These are phyloP conservation scores for Penicillium macrosclerotiorum DNA, from an alignment of 495 filamentous ascomycete genomes.

Conservation along the genomic window DNA sequence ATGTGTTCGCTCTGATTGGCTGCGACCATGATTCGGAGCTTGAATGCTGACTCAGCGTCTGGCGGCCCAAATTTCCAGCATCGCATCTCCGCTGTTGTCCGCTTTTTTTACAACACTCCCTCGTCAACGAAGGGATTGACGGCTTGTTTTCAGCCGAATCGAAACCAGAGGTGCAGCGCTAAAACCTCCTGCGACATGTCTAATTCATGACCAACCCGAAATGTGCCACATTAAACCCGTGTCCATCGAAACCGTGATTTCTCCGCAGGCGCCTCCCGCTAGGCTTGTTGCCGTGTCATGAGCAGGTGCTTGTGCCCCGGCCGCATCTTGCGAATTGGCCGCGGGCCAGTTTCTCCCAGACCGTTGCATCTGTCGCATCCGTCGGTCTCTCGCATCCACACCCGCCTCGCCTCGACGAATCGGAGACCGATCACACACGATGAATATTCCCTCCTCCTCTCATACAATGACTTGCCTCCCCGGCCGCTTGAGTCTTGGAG, in stretches of 20 bases:
- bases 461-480: conserved; percentile 14
- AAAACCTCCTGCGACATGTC: conserved; percentile 15
- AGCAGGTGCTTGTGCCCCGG: conserved; percentile 40
- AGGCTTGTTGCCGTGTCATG: conserved; percentile 43
- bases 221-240: conserved; percentile 36
- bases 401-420: conserved; percentile 1
- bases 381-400: conserved; percentile 6
- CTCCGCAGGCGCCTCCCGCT: conserved; percentile 28
- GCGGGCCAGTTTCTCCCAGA: conserved; percentile 18
- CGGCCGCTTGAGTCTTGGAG: conserved; percentile 13
- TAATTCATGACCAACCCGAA: conserved; percentile 28
- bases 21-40: not conserved
- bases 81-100: conserved; percentile 2
- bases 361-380: conserved; percentile 8
- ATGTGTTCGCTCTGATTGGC: conserved; percentile 17
- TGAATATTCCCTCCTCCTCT: conserved; percentile 9
- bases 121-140: not conserved
- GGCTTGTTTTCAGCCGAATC: not conserved
- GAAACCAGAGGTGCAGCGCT: not conserved
- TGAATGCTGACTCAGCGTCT: conserved; percentile 23
- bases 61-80: conserved; percentile 13
- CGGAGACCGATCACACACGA: conserved; percentile 2
- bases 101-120: not conserved
- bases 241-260: conserved; percentile 36
- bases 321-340: conserved; percentile 36